These are phyloP conservation scores for Grosmannia clavigera DNA, from an alignment of 2,329 filamentous ascomycete species.

Conservation along the genomic window DNA sequence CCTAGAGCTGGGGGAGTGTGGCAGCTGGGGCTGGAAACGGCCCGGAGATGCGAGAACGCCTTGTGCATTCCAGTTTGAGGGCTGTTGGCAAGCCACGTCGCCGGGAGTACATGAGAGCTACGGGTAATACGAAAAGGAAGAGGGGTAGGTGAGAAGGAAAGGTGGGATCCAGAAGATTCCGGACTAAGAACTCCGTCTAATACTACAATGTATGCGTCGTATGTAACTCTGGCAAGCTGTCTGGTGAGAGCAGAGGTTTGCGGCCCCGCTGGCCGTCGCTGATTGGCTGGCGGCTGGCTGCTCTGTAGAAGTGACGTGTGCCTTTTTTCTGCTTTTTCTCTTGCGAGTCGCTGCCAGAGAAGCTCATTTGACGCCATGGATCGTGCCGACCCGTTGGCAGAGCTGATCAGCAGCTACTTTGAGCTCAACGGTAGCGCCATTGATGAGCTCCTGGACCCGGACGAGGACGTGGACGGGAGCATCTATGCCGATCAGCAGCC, in stretches of 20 bases:
- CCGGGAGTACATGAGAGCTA: no score
- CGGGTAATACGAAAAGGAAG: background rate
- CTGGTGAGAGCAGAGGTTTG: background rate
- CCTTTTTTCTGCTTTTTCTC: background rate
- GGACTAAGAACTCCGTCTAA: no score
- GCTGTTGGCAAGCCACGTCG: no score
- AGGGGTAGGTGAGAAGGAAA: no score
- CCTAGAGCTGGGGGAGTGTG: no score
- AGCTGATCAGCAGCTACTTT: constrained; percentile 57
- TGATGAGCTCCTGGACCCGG: constrained; percentile 39
- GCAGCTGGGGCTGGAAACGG: no score
- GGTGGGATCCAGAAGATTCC: no score
- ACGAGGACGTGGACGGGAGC: constrained; percentile 13
- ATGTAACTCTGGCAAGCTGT: background rate
- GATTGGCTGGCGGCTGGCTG: background rate
- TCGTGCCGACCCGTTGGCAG: constrained; percentile 27
- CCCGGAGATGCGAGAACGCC: no score
- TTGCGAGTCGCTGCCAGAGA: background rate
- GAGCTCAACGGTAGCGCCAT: constrained; percentile 54
- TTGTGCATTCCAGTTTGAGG: no score
- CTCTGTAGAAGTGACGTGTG: background rate
- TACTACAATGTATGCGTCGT: no score
- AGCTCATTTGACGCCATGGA: background rate
- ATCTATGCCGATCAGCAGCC: background rate
- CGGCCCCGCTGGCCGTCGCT: background rate